Evolutionary conservation across 2,329 filamentous ascomycete species (phyloP).

Genomic region (Dactylonectria macrodidyma): DNA sequence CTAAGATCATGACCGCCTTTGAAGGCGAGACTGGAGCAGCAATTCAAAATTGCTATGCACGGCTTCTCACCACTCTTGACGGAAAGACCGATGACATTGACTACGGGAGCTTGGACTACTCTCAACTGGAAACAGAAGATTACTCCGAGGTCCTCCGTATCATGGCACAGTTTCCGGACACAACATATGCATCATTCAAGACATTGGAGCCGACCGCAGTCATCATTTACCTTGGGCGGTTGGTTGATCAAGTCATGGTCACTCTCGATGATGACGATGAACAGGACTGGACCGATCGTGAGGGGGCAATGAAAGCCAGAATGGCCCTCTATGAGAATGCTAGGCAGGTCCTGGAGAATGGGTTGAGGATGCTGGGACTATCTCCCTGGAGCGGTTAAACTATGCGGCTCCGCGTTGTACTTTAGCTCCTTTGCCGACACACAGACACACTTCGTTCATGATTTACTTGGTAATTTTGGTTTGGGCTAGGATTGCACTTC

Average conservation of each 20-base stretch:
- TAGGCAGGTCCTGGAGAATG: slow-evolving; percentile 48
- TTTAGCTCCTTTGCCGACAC: background rate
- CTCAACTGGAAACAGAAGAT: slow-evolving; percentile 35
- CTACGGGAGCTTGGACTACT: slow-evolving; percentile 31
- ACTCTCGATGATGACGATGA: slow-evolving; percentile 68
- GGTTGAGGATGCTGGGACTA: slow-evolving; percentile 57
- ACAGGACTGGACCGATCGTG: slow-evolving; percentile 49
- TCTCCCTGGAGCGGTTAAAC: slow-evolving; percentile 27
- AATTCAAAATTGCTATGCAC: slow-evolving; percentile 45
- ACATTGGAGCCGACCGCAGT: slow-evolving; percentile 78
- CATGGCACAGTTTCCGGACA: slow-evolving; percentile 76
- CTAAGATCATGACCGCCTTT: slow-evolving; percentile 52
- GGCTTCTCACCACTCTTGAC: slow-evolving; percentile 29
- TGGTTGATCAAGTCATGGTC: slow-evolving; percentile 33
- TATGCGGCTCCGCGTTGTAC: background rate
- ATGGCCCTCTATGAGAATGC: slow-evolving; percentile 69
- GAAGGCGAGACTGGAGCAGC: slow-evolving; percentile 36
- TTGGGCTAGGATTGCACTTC: background rate
- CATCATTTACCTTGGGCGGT: slow-evolving; percentile 68
- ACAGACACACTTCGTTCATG: background rate
- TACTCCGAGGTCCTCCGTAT: slow-evolving; percentile 62
- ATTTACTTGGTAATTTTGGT: background rate
- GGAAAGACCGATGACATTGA: slow-evolving; percentile 21
- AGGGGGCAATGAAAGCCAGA: slow-evolving; percentile 69
- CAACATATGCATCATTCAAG: slow-evolving; percentile 73